Base-by-base conservation (phyloP, 495 filamentous ascomycete species). In the Ramalina peruviana region DNA sequence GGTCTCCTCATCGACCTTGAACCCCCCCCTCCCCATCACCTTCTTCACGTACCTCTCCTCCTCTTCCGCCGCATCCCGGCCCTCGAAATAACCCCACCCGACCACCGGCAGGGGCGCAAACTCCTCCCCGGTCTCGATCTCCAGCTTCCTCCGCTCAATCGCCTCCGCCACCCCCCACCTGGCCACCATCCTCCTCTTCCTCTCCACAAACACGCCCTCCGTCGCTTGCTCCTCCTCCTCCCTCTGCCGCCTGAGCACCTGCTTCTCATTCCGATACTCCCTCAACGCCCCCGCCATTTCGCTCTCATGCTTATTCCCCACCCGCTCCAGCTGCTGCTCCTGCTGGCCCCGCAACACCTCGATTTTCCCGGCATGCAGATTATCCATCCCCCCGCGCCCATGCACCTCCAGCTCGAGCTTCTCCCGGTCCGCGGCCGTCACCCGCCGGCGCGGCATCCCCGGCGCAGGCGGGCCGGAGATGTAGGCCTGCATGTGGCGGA, bases 321-420 rank as follows among this genome's bases (percentile, higher is more conserved):
- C 68, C 52, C 81, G 77, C 55, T 84, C 79, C 51, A 84, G 68
- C 43, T 79, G 70, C 54, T 81, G 74, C 4, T 79, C 80, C 56
- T 92, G 86, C 41, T 79, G 79, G 49, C 87, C 86, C 6, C 86
- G 72, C 49, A 92, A 73, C 1, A 89, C 84, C 53, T 90, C 87
- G 65, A 92, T 85, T 50, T 81, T 79, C 16, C 77, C 69, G 41
- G 79, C 72, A 54, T 89, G 84, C 2, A 83, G 74, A 12, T 76
- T 72, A 43, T 80, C 78, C 77, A 89, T 81, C 45, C 77, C 71
- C 54, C 83, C 79, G 39, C 82, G 75, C 36, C 76, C 60, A 54
- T 74, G 79, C 52, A 86, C 82, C 58, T 88, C 80, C 57, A 85
- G 80, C 20, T 76, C 74, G 1, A 90, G 69, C 58, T 87, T 82